Evolutionary conservation across 1,284 basidiomycete species (phyloP), one percentile per base, ranked within the genome.

Genomic region (Cystobasidiaceae sp.): DNA sequence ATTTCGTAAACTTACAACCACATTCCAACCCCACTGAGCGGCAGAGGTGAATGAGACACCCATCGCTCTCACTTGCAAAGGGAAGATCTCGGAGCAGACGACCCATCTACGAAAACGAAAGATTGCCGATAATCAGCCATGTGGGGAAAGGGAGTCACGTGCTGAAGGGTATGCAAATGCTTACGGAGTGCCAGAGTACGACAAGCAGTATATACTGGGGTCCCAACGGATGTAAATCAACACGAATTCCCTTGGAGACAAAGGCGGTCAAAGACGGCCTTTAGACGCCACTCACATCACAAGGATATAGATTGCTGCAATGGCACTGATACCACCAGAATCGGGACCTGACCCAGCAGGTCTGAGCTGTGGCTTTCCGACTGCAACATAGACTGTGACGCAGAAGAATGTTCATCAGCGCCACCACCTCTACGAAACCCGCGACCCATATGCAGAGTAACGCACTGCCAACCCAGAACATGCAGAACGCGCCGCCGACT

Each of bases 401-500:
- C 11, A 39, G 11, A 39, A 39, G 37, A 39, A n/a, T 11, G 37
- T 11, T 39, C 37, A 39, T 11, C n/a, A 11, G 37, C 37, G 11
- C 11, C 37, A 39, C 11, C n/a, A 39, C 11, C 37, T 11, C 11
- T n/a, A 39, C n/a, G 37, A 39, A 11, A 11, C 11, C 37, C 11
- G 11, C n/a, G 37, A 39, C n/a, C n/a, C n/a, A n/a, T n/a, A n/a
- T n/a, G n/a, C n/a, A n/a, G n/a, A 39, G 45, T 9, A n/a, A n/a
- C 45, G 8, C 13, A 25, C 15, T 48, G 45, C 45, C 45, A n/a
- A 48, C 23, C 15, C 23, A 48, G 45, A 72, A 69, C 65, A 70
- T 70, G 34, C 69, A 28, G 57, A 66, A 23, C 19, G 65, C 65
- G 34, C 37, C 48, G 17, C 46, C 72, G 41, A 67, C 55, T 7